Percentiles rank a stretch among this genome's conserved stretches.
Evolutionary conservation across 2,329 filamentous ascomycete species (phyloP).

Genomic region (Dryadomyces quercivorus): DNA sequence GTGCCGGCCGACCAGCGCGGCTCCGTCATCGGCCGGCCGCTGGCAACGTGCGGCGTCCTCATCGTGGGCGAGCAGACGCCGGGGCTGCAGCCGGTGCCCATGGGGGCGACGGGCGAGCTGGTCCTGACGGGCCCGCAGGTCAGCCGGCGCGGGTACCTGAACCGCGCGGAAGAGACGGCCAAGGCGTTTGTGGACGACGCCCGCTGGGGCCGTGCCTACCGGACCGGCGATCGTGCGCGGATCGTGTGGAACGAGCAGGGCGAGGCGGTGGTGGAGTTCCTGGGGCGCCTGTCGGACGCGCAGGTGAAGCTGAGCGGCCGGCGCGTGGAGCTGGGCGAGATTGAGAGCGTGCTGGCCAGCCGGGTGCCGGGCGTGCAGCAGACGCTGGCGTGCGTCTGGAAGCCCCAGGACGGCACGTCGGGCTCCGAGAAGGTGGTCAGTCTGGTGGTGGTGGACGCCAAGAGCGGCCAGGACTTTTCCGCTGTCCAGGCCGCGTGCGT

Average conservation of each 20-base stretch:
- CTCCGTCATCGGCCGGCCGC: slow-evolving; percentile 23
- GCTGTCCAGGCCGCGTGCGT: slow-evolving; percentile 18
- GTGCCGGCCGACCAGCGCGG: slow-evolving; percentile 15
- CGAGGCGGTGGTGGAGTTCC: slow-evolving; percentile 29
- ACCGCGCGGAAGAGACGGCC: slow-evolving; percentile 35
- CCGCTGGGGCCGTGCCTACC: slow-evolving; percentile 8
- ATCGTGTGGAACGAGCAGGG: slow-evolving; percentile 11
- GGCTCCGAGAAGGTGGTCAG: slow-evolving; percentile 23
- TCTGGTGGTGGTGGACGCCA: slow-evolving; percentile 42
- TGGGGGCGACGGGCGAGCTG: slow-evolving; percentile 12
- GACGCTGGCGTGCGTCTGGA: slow-evolving; percentile 9
- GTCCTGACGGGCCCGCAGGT: slow-evolving; percentile 12
- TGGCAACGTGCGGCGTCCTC: slow-evolving; percentile 22
- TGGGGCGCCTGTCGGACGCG: slow-evolving; percentile 42
- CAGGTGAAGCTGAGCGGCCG: slow-evolving; percentile 54
- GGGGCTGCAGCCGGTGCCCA: slow-evolving; percentile 5
- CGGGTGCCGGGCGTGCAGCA: slow-evolving; percentile 8
- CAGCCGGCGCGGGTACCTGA: slow-evolving; percentile 35
- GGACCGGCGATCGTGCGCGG: slow-evolving; percentile 12
- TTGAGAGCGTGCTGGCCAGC: slow-evolving; percentile 11
- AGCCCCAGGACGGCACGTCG: not conserved
- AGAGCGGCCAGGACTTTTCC: slow-evolving; percentile 13
- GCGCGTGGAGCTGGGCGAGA: slow-evolving; percentile 42
- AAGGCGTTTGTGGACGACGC: slow-evolving; percentile 4
- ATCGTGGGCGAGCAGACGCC: slow-evolving; percentile 13